A percentile compares a stretch with the other conserved stretches of the same genome.
phyloP scores from a whole-genome alignment of 202 grass and related monocot genomes.

The Brachypodium distachyon region DNA sequence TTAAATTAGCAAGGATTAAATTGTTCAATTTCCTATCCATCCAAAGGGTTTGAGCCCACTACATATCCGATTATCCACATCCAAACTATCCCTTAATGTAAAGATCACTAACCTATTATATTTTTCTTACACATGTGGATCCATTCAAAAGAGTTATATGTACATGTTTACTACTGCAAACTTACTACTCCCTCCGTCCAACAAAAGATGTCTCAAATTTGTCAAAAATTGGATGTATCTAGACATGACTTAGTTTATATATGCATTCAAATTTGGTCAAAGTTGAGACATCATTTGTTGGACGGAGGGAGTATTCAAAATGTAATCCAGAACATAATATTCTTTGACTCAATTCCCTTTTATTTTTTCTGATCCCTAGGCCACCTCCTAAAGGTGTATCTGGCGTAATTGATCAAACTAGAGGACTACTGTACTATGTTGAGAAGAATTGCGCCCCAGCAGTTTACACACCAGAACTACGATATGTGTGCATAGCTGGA shows the following conservation, averaged over 20 bases:
- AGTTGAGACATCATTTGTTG: no score
- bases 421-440: slow-evolving; percentile 79
- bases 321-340: neutral
- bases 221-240: no score
- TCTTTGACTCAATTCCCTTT: neutral
- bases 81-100: neutral
- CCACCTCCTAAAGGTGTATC: slow-evolving; percentile 63
- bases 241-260: no score
- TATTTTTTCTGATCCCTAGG: slow-evolving; percentile 11
- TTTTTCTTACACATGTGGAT: neutral
- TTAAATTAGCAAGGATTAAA: neutral
- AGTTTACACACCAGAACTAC: slow-evolving; percentile 77
- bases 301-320: no score
- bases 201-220: no score
- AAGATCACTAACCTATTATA: neutral
- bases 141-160: neutral
- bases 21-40: neutral
- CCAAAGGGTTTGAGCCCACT: neutral
- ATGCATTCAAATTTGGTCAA: no score
- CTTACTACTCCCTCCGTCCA: no score
- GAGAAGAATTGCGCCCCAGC: slow-evolving; percentile 71
- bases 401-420: slow-evolving; percentile 89
- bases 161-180: neutral
- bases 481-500: slow-evolving; percentile 87
- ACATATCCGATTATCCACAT: neutral